These are phyloP conservation scores for Hypoxylon cercidicola DNA, from an alignment of 495 filamentous ascomycete species.

Conservation along the genomic window DNA sequence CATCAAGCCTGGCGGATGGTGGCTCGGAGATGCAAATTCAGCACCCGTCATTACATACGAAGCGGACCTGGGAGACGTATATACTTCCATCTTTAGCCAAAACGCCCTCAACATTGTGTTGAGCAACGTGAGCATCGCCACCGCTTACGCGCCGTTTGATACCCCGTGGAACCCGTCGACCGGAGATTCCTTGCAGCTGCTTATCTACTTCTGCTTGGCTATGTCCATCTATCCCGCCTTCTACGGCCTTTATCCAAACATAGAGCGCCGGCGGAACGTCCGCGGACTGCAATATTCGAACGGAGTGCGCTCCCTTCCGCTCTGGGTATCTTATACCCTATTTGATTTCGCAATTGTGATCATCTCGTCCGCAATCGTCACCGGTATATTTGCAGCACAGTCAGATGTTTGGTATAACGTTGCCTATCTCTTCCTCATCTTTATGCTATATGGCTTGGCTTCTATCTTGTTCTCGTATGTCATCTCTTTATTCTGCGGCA, in stretches of 20 bases:
- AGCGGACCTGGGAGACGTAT: conserved; percentile 49
- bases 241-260: conserved; percentile 85
- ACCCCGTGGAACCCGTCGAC: conserved; percentile 69
- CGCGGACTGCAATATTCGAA: conserved; percentile 89
- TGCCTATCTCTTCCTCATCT: conserved; percentile 74
- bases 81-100: conserved; percentile 71
- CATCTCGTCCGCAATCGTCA: conserved; percentile 64
- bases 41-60: conserved; percentile 70
- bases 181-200: conserved; percentile 79
- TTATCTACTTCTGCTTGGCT: conserved; percentile 81
- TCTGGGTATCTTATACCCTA: conserved; percentile 80
- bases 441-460: conserved; percentile 75
- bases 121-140: conserved; percentile 71
- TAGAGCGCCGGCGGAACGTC: conserved; percentile 79
- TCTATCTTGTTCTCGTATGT: conserved; percentile 75
- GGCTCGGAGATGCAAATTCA: conserved; percentile 66
- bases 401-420: conserved; percentile 72
- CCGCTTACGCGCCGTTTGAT: conserved; percentile 75
- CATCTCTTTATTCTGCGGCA: conserved; percentile 71
- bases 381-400: conserved; percentile 68
- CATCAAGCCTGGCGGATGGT: conserved; percentile 80
- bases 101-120: conserved; percentile 75
- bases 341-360: conserved; percentile 83
- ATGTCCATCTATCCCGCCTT: conserved; percentile 82
- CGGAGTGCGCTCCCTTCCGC: conserved; percentile 73